These are phyloP conservation scores for Myriosclerotinia scirpicola DNA, from an alignment of 2,329 filamentous ascomycete species.

Conservation along the genomic window DNA sequence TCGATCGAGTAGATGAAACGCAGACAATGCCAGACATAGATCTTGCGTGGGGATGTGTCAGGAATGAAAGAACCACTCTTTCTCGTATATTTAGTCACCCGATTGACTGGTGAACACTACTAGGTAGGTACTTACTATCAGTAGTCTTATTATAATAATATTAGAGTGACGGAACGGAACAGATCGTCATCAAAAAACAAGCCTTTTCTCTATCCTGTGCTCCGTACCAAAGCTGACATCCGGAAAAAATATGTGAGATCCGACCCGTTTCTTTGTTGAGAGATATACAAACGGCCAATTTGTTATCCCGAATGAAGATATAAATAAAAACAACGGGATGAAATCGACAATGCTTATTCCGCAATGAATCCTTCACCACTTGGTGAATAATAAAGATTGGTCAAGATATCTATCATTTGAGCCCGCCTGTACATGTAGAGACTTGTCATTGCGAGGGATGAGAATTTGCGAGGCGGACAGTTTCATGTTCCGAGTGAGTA, in stretches of 20 bases:
- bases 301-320: constrained; percentile 4
- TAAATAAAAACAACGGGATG: background rate
- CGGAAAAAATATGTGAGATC: background rate
- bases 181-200: background rate
- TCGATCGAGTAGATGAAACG: background rate
- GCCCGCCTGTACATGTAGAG: too few relatives aligned
- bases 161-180: background rate
- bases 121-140: background rate
- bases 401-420: too few relatives aligned
- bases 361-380: background rate
- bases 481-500: too few relatives aligned
- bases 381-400: background rate
- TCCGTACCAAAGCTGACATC: background rate
- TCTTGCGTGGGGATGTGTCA: background rate
- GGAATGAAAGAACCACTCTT: background rate
- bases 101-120: background rate
- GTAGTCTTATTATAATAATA: background rate
- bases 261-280: constrained; percentile 3
- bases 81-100: background rate
- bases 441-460: too few relatives aligned
- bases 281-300: background rate
- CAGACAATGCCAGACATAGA: background rate
- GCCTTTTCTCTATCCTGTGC: background rate
- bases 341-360: background rate
- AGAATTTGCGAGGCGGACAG: too few relatives aligned